phyloP scores from a whole-genome alignment of 805 yeast genomes.

The Brettanomyces custersianus region DNA sequence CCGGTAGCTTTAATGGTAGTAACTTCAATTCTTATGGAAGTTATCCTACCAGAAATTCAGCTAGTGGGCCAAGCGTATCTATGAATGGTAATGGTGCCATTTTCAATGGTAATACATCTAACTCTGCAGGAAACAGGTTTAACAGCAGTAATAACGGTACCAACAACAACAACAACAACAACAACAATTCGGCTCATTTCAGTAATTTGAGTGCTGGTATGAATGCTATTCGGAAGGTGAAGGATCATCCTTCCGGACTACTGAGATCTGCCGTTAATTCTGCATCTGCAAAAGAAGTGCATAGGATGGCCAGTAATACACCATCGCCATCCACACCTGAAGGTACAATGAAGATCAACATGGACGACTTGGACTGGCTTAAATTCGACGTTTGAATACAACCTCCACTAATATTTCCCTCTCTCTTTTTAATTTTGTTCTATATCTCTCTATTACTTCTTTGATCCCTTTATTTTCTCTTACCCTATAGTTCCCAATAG shows the following conservation, averaged over 20 bases:
- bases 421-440: no score
- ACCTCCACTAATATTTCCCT: no score
- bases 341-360: conserved; percentile 4
- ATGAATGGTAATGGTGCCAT: not conserved
- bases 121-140: not conserved
- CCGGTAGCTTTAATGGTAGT: not conserved
- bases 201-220: conserved; percentile 14
- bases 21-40: conserved; percentile 2
- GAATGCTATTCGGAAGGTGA: conserved; percentile 10
- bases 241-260: conserved; percentile 7
- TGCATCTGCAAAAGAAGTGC: not conserved
- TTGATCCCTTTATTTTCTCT: no score
- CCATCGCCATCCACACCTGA: not conserved
- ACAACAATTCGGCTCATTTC: conserved; percentile 6
- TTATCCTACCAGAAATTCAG: conserved; percentile 1
- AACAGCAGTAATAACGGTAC: not conserved
- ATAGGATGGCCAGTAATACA: not conserved
- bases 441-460: no score
- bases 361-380: conserved; percentile 27
- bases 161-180: not conserved
- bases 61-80: not conserved
- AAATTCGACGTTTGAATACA: conserved; percentile 23
- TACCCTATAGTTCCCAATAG: no score
- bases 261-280: conserved; percentile 10
- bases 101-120: not conserved